Evolutionary conservation across 2,329 filamentous ascomycete genomes (phyloP).

Genomic region (Didymellaceae sp.): DNA sequence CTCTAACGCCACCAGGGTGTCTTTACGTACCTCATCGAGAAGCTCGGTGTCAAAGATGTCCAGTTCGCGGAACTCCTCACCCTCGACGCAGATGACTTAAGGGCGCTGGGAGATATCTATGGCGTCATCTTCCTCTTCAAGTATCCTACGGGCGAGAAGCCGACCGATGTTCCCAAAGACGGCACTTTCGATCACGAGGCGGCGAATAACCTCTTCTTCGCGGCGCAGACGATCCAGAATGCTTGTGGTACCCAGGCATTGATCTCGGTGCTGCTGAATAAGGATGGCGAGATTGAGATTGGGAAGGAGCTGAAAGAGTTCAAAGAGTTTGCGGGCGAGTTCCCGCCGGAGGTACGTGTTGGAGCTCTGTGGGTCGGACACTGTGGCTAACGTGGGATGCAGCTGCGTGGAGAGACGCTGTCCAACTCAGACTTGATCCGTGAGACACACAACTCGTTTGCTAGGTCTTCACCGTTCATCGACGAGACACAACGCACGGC

Average conservation of each 20-base stretch:
- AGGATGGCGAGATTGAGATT: slow-evolving; percentile 73
- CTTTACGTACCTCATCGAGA: slow-evolving; percentile 94
- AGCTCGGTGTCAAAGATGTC: slow-evolving; percentile 87
- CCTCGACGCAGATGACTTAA: slow-evolving; percentile 77
- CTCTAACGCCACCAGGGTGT: slow-evolving; percentile 71
- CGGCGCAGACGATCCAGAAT: slow-evolving; percentile 96
- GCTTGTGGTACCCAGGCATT: slow-evolving; percentile 97
- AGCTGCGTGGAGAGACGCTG: slow-evolving; percentile 74
- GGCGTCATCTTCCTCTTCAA: slow-evolving; percentile 99
- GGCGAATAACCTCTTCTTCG: slow-evolving; percentile 85
- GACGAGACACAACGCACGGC: slow-evolving; percentile 82
- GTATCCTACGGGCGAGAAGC: slow-evolving; percentile 76
- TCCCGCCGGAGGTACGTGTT: slow-evolving; percentile 65
- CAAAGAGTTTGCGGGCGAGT: slow-evolving; percentile 84
- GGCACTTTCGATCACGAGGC: slow-evolving; percentile 80
- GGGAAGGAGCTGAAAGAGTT: slow-evolving; percentile 76
- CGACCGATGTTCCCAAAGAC: slow-evolving; percentile 73
- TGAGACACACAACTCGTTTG: slow-evolving; percentile 86
- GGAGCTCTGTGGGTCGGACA: not conserved
- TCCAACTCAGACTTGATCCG: slow-evolving; percentile 67
- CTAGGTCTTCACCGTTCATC: slow-evolving; percentile 85
- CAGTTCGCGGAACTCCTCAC: slow-evolving; percentile 97
- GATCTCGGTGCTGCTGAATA: slow-evolving; percentile 89
- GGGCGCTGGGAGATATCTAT: slow-evolving; percentile 70
- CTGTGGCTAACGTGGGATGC: slow-evolving; percentile 9